A percentile compares a stretch with the other conserved stretches of the same genome.
Evolutionary conservation across 192 early-diverging fungal genomes (phyloP).

Genomic region (Dissophora ornata): DNA sequence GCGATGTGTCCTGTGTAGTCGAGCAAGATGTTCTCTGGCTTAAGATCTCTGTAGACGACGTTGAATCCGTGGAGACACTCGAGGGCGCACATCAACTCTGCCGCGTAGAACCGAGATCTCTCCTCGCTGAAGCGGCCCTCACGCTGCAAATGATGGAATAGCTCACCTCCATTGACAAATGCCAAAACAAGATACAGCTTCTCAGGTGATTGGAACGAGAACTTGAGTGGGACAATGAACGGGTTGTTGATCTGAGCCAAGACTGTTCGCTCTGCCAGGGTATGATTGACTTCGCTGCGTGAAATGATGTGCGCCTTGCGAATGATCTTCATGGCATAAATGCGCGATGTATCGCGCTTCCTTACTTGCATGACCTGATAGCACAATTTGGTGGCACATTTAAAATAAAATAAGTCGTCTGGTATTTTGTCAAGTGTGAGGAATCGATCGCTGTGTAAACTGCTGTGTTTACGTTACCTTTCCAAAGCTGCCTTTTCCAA

Average conservation of each 20-base stretch:
- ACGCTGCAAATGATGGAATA: constrained; percentile 94
- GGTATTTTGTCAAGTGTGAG: too few relatives aligned
- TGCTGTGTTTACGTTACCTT: too few relatives aligned
- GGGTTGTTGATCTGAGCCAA: constrained; percentile 91
- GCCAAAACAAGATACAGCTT: constrained; percentile 96
- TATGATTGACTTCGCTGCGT: constrained; percentile 94
- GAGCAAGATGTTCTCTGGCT: constrained; percentile 95
- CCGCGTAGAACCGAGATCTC: constrained; percentile 92
- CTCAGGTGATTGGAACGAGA: constrained; percentile 93
- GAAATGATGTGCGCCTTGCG: constrained; percentile 95
- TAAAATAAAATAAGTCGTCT: constrained; percentile 89
- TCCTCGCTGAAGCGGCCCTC: constrained; percentile 90
- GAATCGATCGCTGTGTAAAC: too few relatives aligned
- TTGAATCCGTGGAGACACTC: constrained; percentile 93
- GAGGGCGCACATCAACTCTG: constrained; percentile 90
- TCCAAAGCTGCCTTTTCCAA: constrained; percentile 97
- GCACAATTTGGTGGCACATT: constrained; percentile 55
- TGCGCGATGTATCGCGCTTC: constrained; percentile 90
- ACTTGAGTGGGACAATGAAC: constrained; percentile 94
- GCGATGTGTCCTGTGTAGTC: constrained; percentile 95
- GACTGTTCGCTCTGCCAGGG: constrained; percentile 91
- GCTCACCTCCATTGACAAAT: constrained; percentile 97
- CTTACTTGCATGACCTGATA: constrained; percentile 88
- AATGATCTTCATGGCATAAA: constrained; percentile 98
- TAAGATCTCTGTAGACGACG: constrained; percentile 90